Base-by-base conservation (phyloP, 2,329 filamentous ascomycete species). In the Gremmenia infestans region DNA sequence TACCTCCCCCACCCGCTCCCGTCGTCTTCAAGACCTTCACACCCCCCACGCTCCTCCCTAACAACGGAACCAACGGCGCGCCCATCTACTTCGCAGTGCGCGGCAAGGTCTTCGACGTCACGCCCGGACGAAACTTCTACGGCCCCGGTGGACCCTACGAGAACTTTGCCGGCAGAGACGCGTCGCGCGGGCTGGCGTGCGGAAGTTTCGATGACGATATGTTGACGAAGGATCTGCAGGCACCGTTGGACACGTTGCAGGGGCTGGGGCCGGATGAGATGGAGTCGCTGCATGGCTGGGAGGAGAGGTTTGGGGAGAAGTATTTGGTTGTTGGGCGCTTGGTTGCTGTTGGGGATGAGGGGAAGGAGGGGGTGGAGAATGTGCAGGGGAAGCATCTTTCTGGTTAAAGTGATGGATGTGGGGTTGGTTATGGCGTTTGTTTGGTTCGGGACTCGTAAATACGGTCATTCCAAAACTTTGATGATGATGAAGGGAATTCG, bases 201-300 rank as follows among this genome's bases (percentile, higher is more conserved):
- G 90, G 92, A 57, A 96, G 90, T 75, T 97, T 99, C 72, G 94
- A 97, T 70, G 84, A 89, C 77, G 88, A 92, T 6, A 96, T 97
- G 91, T 76, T 97, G 74, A 97, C 94, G 17, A 85, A 93, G 77
- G 88, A 97, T 72, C 75, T 97, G 54, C 83, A 94, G 55, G 93
- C 83, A 0, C 90, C 91, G 46, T 76, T 97, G 60, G 91, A 96
- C 70, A 83, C 79, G 52, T 77, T 96, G 45, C 79, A 83, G 51
- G 89, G 86, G 55, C 73, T 97, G 58, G 84, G 83, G 5, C 72
- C 71, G 1, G 91, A 93, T 56, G 86, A 96, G 78, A 75, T 88
- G 74, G 92, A 96, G 71, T 89, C 91, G 50, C 75, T 97, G 72
- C 79, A 81, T 66, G 91, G 89, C 2, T 99, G 94, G 94, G 92